phyloP scores from a whole-genome alignment of 345 rosid species.

The Linum usitatissimum region DNA sequence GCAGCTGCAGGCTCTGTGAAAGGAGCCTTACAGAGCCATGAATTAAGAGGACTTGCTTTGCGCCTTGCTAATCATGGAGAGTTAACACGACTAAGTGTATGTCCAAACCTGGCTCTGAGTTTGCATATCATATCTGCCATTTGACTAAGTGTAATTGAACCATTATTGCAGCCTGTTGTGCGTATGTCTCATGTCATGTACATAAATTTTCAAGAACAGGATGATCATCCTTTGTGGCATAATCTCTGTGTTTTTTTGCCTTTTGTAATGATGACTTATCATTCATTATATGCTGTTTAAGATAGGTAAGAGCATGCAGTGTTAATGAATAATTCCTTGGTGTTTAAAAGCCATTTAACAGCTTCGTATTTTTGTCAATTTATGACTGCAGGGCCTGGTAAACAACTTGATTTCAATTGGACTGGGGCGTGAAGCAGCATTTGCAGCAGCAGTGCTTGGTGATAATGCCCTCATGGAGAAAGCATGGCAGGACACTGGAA shows the following conservation, averaged over 20 bases:
- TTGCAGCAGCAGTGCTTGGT: constrained; percentile 86
- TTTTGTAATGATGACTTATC: too few relatives aligned
- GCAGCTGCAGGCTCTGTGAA: constrained; percentile 94
- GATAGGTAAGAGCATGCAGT: background rate
- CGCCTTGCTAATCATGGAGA: constrained; percentile 98
- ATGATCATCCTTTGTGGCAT: too few relatives aligned
- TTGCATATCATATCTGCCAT: constrained; percentile 6
- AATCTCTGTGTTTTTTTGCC: too few relatives aligned
- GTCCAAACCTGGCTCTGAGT: constrained; percentile 17
- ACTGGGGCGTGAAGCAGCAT: constrained; percentile 91
- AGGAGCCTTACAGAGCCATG: constrained; percentile 87
- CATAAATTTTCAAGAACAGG: too few relatives aligned
- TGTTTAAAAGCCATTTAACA: background rate
- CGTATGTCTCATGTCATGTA: too few relatives aligned
- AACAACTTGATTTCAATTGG: constrained; percentile 85
- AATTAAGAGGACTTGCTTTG: constrained; percentile 82
- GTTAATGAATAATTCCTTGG: background rate
- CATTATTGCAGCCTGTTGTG: background rate
- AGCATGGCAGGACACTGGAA: constrained; percentile 98
- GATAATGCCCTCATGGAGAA: constrained; percentile 97
- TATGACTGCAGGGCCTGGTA: constrained; percentile 53
- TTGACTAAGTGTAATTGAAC: background rate
- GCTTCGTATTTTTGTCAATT: background rate
- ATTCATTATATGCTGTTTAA: background rate
- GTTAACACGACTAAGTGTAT: constrained; percentile 74